A percentile compares a stretch with the other conserved stretches of the same genome.
Evolutionary conservation across 208 protist genomes (phyloP).

Genomic region (Hexamita inflata): DNA sequence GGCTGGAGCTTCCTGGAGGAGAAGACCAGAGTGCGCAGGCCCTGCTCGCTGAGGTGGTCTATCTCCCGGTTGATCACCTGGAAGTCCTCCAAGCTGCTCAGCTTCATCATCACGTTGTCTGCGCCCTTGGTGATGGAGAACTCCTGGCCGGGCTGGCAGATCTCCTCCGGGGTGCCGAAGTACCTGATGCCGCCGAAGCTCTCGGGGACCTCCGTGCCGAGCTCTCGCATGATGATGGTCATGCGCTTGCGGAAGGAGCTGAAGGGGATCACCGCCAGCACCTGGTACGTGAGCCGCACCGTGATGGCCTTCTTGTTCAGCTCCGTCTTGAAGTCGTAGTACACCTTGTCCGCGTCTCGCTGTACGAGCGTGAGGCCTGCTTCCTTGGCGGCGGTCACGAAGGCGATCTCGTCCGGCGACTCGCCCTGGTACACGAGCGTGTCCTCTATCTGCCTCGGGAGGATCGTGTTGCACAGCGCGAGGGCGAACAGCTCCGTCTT

Average conservation of each 20-base stretch:
- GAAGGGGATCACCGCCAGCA: constrained; percentile 22
- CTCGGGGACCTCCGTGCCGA: too few relatives aligned
- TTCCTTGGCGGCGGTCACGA: constrained; percentile 72
- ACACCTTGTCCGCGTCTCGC: not conserved
- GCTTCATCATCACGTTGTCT: not conserved
- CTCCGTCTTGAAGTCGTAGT: too few relatives aligned
- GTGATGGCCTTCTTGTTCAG: too few relatives aligned
- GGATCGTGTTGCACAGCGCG: too few relatives aligned
- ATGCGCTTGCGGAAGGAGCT: not conserved
- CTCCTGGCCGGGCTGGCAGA: not conserved
- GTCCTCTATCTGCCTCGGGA: too few relatives aligned
- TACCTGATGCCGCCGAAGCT: too few relatives aligned
- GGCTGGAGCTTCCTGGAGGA: not conserved
- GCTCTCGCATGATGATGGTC: constrained; percentile 2
- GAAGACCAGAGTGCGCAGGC: constrained; percentile 18
- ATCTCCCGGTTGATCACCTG: not conserved
- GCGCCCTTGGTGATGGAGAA: constrained; percentile 10
- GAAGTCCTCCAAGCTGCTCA: too few relatives aligned
- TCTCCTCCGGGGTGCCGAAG: not conserved
- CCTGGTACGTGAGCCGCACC: too few relatives aligned
- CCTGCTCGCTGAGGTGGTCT: not conserved
- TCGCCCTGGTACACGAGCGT: too few relatives aligned
- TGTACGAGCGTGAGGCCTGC: constrained; percentile 49
- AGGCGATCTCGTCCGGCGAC: constrained; percentile 72
- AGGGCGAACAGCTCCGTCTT: too few relatives aligned